These are phyloP conservation scores for Pythium diclinum DNA, from an alignment of 352 stramenopile species.

Conservation along the genomic window DNA sequence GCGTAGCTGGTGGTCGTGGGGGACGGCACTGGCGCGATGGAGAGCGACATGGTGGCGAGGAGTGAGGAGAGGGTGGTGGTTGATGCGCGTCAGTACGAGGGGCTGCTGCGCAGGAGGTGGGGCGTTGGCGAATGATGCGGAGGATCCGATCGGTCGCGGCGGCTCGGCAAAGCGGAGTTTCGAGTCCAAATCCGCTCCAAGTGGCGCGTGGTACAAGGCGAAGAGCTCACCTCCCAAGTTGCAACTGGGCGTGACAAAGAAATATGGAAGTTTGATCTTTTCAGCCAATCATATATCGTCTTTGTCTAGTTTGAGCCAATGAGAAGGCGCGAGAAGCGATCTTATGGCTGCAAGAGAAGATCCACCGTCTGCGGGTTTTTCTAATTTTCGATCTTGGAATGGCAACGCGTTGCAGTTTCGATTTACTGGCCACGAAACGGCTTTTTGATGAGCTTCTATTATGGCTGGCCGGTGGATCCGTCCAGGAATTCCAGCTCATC, in stretches of 20 bases:
- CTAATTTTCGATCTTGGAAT: slow-evolving; percentile 22
- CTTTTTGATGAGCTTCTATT: slow-evolving; percentile 12
- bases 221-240: slow-evolving; percentile 5
- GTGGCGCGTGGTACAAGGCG: neutral
- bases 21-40: slow-evolving; percentile 5
- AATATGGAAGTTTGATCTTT: slow-evolving; percentile 18
- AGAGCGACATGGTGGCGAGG: neutral
- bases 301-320: slow-evolving; percentile 12
- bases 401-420: slow-evolving; percentile 6
- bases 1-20: slow-evolving; percentile 9
- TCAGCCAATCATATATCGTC: slow-evolving; percentile 9
- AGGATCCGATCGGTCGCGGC: neutral
- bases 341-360: slow-evolving; percentile 3
- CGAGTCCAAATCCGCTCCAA: neutral
- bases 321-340: slow-evolving; percentile 1
- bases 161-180: neutral
- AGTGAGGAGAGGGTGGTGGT: neutral
- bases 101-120: slow-evolving; percentile 1
- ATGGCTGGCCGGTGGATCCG: slow-evolving; percentile 63
- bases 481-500: slow-evolving; percentile 72
- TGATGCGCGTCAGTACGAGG: slow-evolving; percentile 7
- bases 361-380: neutral
- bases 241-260: slow-evolving; percentile 1
- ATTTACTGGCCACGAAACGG: neutral
- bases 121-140: slow-evolving; percentile 16